phyloP scores from a whole-genome alignment of 495 filamentous ascomycete species.

The Astrocystis sublimbata region DNA sequence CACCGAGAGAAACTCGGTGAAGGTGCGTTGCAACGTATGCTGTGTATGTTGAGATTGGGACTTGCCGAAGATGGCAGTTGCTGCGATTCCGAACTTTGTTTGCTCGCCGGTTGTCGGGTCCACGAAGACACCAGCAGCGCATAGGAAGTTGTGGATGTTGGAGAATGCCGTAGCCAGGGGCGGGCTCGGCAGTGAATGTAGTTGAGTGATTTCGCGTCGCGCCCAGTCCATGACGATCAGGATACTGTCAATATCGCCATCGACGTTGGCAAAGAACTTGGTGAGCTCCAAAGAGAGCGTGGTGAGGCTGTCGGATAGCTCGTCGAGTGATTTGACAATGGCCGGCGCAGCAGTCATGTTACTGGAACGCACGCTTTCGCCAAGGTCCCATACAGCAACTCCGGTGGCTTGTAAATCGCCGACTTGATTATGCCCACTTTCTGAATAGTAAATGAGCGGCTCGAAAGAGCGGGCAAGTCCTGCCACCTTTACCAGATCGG shows the following conservation, averaged over 20 bases:
- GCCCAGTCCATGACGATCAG: constrained; percentile 95
- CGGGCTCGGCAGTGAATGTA: constrained; percentile 51
- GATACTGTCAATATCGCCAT: constrained; percentile 87
- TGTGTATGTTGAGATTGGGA: constrained; percentile 77
- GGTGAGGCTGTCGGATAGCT: constrained; percentile 78
- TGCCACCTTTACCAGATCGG: constrained; percentile 87
- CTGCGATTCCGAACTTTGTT: constrained; percentile 64
- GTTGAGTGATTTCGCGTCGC: constrained; percentile 68
- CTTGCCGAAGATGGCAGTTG: constrained; percentile 74
- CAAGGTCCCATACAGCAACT: constrained; percentile 88
- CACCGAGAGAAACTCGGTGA: constrained; percentile 81
- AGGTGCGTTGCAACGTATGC: constrained; percentile 77
- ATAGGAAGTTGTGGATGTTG: constrained; percentile 77
- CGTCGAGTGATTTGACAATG: constrained; percentile 82
- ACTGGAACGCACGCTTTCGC: constrained; percentile 80
- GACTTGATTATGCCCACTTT: constrained; percentile 81
- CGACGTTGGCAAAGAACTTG: constrained; percentile 86
- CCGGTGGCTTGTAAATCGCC: constrained; percentile 84
- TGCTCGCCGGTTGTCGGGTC: constrained; percentile 56
- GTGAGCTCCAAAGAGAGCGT: constrained; percentile 78
- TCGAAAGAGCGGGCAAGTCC: constrained; percentile 86
- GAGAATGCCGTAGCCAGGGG: constrained; percentile 65
- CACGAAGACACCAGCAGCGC: constrained; percentile 68
- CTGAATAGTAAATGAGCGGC: constrained; percentile 87
- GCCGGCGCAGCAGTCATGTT: constrained; percentile 86